These are phyloP conservation scores for Albatrellus ellisii DNA, from an alignment of 768 basidiomycete species.

Conservation along the genomic window DNA sequence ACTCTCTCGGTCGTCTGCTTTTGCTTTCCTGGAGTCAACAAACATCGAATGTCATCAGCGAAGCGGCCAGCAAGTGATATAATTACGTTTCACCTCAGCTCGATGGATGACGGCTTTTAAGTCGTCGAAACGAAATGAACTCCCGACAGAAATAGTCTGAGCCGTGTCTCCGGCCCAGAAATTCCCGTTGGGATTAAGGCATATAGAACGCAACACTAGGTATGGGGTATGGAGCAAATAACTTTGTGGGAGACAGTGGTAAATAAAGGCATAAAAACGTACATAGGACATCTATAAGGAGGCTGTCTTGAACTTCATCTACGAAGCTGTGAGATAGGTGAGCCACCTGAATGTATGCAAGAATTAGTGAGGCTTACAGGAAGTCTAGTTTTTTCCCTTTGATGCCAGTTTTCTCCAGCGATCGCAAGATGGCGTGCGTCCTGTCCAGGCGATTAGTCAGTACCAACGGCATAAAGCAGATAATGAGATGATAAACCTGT, in stretches of 20 bases:
- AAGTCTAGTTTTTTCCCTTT: constrained; percentile 36
- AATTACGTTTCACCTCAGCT: constrained; percentile 50
- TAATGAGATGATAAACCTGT: too few relatives aligned
- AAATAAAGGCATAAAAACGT: too few relatives aligned
- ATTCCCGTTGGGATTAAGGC: constrained; percentile 48
- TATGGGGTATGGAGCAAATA: not conserved
- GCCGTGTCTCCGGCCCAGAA: constrained; percentile 79
- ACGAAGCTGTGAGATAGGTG: constrained; percentile 38
- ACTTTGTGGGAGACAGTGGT: not conserved
- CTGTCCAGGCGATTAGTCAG: constrained; percentile 18
- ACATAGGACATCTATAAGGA: constrained; percentile 53
- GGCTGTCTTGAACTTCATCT: constrained; percentile 64
- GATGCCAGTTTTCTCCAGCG: constrained; percentile 19
- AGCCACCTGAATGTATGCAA: not conserved
- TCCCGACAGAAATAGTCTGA: constrained; percentile 63
- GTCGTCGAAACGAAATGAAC: constrained; percentile 59
- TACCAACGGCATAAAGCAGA: not conserved
- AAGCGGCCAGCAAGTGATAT: too few relatives aligned
- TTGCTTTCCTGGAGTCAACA: too few relatives aligned
- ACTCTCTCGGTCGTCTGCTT: too few relatives aligned
- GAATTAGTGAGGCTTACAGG: constrained; percentile 29
- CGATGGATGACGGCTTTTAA: constrained; percentile 54
- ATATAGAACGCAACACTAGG: constrained; percentile 49
- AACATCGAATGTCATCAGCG: too few relatives aligned
- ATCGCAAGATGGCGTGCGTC: constrained; percentile 35